A percentile compares a stretch with the other conserved stretches of the same genome.
phyloP scores from a whole-genome alignment of 441 rosid species.

The Bocquillonia castaneifolia region DNA sequence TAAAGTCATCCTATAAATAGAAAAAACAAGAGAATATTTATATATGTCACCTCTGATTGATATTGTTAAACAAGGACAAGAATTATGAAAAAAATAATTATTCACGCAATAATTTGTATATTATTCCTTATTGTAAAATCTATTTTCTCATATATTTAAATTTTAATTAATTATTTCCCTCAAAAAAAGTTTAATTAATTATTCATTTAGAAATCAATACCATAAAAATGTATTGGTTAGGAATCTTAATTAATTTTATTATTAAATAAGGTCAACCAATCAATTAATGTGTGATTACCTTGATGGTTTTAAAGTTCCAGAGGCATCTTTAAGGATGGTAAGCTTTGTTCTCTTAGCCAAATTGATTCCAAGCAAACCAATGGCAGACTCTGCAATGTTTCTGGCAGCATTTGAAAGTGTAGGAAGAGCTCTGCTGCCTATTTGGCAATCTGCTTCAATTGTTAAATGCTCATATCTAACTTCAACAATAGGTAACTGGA shows the following conservation, averaged over 20 bases:
- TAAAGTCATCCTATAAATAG: slow-evolving; percentile 44
- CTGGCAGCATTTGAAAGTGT: slow-evolving; percentile 59
- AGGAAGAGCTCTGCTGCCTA: slow-evolving; percentile 88
- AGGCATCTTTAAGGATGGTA: slow-evolving; percentile 59
- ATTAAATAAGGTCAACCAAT: no score
- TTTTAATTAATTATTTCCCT: no score
- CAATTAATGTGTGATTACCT: slow-evolving; percentile 31
- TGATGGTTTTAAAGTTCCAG: slow-evolving; percentile 63
- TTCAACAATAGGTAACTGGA: slow-evolving; percentile 75
- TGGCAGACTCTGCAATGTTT: slow-evolving; percentile 46
- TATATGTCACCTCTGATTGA: no score
- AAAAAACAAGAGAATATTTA: neutral
- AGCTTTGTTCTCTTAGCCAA: slow-evolving; percentile 54
- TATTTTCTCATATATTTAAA: no score
- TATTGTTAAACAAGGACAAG: no score
- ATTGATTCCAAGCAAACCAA: slow-evolving; percentile 43
- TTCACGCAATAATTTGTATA: no score
- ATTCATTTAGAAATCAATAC: no score
- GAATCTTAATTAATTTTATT: no score
- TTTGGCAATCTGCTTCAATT: slow-evolving; percentile 64
- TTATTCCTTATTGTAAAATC: no score
- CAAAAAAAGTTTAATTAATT: no score
- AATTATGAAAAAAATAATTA: no score
- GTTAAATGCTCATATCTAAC: slow-evolving; percentile 70
- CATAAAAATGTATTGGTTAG: no score